Conservation (phyloP, 192 early-diverging fungal species). For the Blastocladiella britannica region DNA sequence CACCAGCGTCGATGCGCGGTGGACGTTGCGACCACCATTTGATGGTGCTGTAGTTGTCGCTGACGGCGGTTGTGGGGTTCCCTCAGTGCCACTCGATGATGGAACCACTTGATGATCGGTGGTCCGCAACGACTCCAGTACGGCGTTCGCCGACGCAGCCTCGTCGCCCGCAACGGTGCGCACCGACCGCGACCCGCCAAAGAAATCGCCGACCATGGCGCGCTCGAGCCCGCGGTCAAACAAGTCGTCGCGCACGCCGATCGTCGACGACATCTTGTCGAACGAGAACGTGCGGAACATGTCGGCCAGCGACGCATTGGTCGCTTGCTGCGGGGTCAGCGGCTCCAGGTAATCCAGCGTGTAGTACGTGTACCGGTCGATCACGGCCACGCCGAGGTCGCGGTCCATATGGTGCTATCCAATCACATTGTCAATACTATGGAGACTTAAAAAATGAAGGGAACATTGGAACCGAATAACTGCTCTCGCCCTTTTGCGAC, state of each 20-base stretch:
- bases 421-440: neutral
- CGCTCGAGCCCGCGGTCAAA: slow-evolving; percentile 50
- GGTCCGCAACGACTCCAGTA: too few species aligned
- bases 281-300: slow-evolving; percentile 58
- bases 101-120: too few species aligned
- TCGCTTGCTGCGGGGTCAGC: slow-evolving; percentile 55
- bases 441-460: neutral
- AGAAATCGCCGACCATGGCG: slow-evolving; percentile 80
- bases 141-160: too few species aligned
- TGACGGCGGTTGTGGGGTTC: too few species aligned
- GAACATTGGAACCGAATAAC: slow-evolving; percentile 47
- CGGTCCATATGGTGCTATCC: slow-evolving; percentile 56
- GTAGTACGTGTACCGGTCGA: slow-evolving; percentile 94
- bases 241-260: slow-evolving; percentile 67
- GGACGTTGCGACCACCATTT: too few species aligned
- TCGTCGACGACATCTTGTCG: slow-evolving; percentile 50
- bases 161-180: neutral
- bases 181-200: slow-evolving; percentile 32
- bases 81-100: too few species aligned
- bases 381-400: slow-evolving; percentile 90
- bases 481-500: slow-evolving; percentile 64
- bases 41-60: too few species aligned
- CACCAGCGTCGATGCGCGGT: too few species aligned
- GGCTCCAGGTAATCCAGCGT: slow-evolving; percentile 81
- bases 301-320: slow-evolving; percentile 2